A percentile compares a stretch with the other conserved stretches of the same genome.
Conservation (phyloP, 2,329 filamentous ascomycete species). For the Pseudocercospora ulei region DNA sequence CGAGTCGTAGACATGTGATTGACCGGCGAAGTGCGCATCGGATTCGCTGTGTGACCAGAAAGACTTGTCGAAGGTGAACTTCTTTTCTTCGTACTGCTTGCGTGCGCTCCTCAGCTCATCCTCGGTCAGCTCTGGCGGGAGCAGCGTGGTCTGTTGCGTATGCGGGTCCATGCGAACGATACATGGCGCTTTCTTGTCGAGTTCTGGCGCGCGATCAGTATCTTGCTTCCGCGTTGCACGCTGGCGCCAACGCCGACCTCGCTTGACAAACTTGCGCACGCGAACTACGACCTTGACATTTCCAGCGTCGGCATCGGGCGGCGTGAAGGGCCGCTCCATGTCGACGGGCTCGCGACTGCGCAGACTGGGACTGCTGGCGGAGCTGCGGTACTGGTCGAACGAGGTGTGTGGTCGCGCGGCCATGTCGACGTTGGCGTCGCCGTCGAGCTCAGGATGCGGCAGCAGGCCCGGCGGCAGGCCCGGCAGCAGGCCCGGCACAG, state of each 20-base stretch:
- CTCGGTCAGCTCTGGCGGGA: constrained; percentile 47
- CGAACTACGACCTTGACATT: constrained; percentile 47
- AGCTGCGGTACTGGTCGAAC: constrained; percentile 26
- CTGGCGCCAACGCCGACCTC: constrained; percentile 33
- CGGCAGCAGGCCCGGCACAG: constrained; percentile 4
- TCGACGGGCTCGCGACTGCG: constrained; percentile 36
- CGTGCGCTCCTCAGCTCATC: constrained; percentile 47
- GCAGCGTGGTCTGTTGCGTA: constrained; percentile 73
- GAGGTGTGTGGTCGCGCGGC: constrained; percentile 18
- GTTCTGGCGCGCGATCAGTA: constrained; percentile 50
- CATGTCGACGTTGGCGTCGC: constrained; percentile 10
- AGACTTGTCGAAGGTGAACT: constrained; percentile 92
- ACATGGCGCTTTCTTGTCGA: constrained; percentile 69
- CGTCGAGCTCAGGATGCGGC: constrained; percentile 6
- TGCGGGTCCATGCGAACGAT: constrained; percentile 84
- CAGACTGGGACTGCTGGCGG: constrained; percentile 40
- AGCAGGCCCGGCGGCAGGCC: constrained; percentile 5
- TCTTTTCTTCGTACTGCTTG: constrained; percentile 74
- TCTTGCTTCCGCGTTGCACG: constrained; percentile 12
- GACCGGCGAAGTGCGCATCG: constrained; percentile 79
- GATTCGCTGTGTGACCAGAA: constrained; percentile 85
- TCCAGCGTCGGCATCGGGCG: constrained; percentile 37
- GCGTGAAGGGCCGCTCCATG: constrained; percentile 30
- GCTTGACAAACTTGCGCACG: constrained; percentile 41
- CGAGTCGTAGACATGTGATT: constrained; percentile 87